Evolutionary conservation across 2,329 filamentous ascomycete species (phyloP).

Genomic region (Apiospora arundinis): DNA sequence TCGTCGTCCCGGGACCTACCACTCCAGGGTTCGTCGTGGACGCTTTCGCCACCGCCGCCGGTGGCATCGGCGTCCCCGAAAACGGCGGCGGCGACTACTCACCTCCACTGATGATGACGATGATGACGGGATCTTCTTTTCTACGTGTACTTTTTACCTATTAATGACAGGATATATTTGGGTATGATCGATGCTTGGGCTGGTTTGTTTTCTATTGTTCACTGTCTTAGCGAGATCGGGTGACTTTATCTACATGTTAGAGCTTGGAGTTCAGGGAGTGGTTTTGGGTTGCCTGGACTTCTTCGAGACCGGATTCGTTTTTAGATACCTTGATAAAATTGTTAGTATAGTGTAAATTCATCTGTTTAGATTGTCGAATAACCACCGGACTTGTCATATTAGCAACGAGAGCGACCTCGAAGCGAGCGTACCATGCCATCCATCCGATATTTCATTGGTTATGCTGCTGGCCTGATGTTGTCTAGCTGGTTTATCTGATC

Average conservation of each 20-base stretch:
- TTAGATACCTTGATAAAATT: background rate
- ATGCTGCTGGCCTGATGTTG: too few species aligned
- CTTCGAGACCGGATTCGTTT: background rate
- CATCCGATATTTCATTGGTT: too few species aligned
- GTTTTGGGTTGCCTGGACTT: background rate
- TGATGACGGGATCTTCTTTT: too few species aligned
- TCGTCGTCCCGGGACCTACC: slow-evolving; percentile 6
- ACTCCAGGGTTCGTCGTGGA: background rate
- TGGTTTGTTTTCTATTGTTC: background rate
- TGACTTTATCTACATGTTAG: background rate
- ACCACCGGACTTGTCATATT: background rate
- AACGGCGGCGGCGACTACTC: background rate
- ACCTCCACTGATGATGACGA: background rate
- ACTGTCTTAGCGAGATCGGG: background rate
- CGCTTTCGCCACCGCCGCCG: background rate
- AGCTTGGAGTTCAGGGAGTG: background rate
- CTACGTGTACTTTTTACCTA: too few species aligned
- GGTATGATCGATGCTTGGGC: background rate
- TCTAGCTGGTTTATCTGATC: too few species aligned
- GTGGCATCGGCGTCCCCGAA: background rate
- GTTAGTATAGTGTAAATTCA: background rate
- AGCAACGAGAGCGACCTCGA: too few species aligned
- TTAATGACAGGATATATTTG: background rate
- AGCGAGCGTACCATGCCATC: too few species aligned
- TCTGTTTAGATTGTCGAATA: background rate